Evolutionary conservation across 768 basidiomycete genomes (phyloP), one percentile per base, ranked within the genome.

Genomic region (Boletellus emodensis): DNA sequence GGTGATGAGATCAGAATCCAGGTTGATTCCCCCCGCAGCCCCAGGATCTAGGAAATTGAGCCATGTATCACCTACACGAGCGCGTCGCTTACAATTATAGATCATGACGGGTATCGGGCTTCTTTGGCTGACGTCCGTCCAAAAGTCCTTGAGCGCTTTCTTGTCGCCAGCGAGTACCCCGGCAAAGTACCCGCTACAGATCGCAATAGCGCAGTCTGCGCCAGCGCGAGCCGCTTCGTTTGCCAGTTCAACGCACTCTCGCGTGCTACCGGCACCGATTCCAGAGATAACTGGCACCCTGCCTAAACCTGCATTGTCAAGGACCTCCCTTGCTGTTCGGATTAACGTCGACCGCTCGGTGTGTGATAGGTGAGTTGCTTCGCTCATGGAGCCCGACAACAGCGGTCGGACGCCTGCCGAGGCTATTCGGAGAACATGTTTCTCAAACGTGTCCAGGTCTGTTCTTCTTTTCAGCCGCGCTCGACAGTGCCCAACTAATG

Each of bases 61-160:
- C 2, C 11, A 4, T n/a, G 20, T 17, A 18, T 33, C 40, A 26
- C 17, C 28, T 44, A 41, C 32, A 39, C 47, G 20, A 24, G 18
- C 6, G 17, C 20, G 10, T 13, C 18, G 33, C 84, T 66, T 57
- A 87, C 88, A 94, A 61, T 92, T 93, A 73, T 94, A 94, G 42
- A 93, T 81, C 58, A 94, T 79, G 42, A 94, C 83, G 3, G 94
- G 92, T 43, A 96, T 83, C 2, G 90, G 87, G 58, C 87, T 90
- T 64, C 83, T 85, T 60, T 82, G 75, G 13, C 87, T 71, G 34
- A 95, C 82, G 60, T 93, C 89, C 28, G 77, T 70, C 72, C 79
- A 95, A 69, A 82, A 94, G 0, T 77, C 77, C 70, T 90, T 90
- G 58, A 94, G 73, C 1, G 93, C 91, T 26, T 71, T 70, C 60